phyloP scores from a whole-genome alignment of 305 asterid species.

The Fraxinus angustifolia region DNA sequence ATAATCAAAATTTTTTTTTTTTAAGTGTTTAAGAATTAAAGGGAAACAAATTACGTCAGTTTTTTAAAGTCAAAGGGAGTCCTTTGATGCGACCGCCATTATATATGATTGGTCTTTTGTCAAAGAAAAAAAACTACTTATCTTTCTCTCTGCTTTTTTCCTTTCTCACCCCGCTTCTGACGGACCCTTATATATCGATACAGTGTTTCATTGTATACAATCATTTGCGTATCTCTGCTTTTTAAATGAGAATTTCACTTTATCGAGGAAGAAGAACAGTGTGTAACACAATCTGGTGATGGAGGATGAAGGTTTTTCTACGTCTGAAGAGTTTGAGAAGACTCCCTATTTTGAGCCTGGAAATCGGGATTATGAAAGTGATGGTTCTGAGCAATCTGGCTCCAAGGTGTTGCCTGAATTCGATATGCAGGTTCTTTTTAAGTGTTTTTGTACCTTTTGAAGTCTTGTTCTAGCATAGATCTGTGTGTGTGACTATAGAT shows the following conservation, averaged over 20 bases:
- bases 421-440: slow-evolving; percentile 5
- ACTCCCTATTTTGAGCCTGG: not conserved
- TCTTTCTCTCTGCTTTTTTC: not conserved
- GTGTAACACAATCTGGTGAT: not conserved
- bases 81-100: not conserved
- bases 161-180: not conserved
- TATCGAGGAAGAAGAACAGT: not conserved
- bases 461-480: not conserved
- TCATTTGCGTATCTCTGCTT: not conserved
- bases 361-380: not conserved
- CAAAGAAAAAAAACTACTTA: not conserved
- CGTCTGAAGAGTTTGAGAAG: not conserved
- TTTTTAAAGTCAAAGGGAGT: not conserved
- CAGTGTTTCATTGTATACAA: not conserved
- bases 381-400: not conserved
- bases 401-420: not conserved
- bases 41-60: not conserved
- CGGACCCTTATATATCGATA: not conserved
- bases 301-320: not conserved
- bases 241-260: not conserved
- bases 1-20: too few species aligned
- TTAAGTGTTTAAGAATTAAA: not conserved
- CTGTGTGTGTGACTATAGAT: not conserved
- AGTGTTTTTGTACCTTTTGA: not conserved
- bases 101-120: not conserved